Evolutionary conservation across 805 yeast species (phyloP).

Genomic region (Torulaspora franciscae): DNA sequence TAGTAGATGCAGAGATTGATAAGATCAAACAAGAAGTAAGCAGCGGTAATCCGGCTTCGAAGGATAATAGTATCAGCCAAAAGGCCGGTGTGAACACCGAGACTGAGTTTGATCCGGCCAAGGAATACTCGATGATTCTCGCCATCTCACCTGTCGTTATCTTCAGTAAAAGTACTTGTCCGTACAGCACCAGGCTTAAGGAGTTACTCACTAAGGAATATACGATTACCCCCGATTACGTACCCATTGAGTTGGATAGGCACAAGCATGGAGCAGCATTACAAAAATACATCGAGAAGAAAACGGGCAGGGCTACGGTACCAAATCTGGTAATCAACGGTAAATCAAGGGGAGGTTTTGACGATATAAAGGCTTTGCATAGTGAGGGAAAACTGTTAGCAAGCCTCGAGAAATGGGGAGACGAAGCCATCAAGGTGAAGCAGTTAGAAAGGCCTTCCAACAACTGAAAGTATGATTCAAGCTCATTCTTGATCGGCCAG

Average conservation of each 20-base stretch:
- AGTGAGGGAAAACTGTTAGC: slow-evolving; percentile 49
- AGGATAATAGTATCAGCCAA: slow-evolving; percentile 7
- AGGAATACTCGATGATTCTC: slow-evolving; percentile 54
- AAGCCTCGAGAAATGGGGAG: slow-evolving; percentile 40
- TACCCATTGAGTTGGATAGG: slow-evolving; percentile 74
- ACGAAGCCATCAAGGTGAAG: slow-evolving; percentile 18
- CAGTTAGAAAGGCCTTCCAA: slow-evolving; percentile 22
- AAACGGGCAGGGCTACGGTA: slow-evolving; percentile 79
- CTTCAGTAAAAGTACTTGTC: slow-evolving; percentile 57
- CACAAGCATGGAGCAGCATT: slow-evolving; percentile 71
- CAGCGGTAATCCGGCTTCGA: not conserved
- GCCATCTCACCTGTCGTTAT: slow-evolving; percentile 60
- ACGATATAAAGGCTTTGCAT: slow-evolving; percentile 67
- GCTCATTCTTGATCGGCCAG: not conserved
- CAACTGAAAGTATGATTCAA: slow-evolving; percentile 8
- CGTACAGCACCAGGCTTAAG: slow-evolving; percentile 70
- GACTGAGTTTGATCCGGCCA: slow-evolving; percentile 44
- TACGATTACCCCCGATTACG: slow-evolving; percentile 64
- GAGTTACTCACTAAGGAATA: slow-evolving; percentile 53
- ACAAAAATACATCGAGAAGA: slow-evolving; percentile 62
- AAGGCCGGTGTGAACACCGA: slow-evolving; percentile 17
- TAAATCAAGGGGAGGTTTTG: slow-evolving; percentile 80
- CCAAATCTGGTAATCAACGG: slow-evolving; percentile 82
- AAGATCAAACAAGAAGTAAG: slow-evolving; percentile 21
- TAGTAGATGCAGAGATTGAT: slow-evolving; percentile 20